A percentile compares a stretch with the other conserved stretches of the same genome.
phyloP scores from a whole-genome alignment of 345 rosid genomes.

The Euclidium syriacum region DNA sequence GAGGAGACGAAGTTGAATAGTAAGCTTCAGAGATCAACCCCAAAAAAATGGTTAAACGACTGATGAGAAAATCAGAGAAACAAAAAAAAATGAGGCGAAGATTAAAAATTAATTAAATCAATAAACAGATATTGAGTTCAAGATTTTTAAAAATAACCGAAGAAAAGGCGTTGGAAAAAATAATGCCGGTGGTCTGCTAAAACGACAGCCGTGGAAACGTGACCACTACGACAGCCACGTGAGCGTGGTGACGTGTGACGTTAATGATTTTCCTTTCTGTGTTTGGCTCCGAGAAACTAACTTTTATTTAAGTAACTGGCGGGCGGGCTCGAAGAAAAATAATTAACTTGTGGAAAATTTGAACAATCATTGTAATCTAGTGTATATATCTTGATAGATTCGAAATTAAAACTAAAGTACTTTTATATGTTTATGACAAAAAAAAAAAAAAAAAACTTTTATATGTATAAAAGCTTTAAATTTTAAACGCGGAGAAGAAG shows the following conservation, averaged over 20 bases:
- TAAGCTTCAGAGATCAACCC: conserved; percentile 2
- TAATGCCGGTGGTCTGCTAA: conserved; percentile 15
- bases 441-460: no score
- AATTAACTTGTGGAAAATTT: no score
- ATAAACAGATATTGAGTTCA: neutral
- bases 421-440: no score
- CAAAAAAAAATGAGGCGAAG: neutral
- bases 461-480: no score
- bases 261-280: neutral
- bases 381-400: no score
- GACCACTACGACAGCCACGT: conserved; percentile 13
- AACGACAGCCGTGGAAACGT: conserved; percentile 25
- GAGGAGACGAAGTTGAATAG: conserved; percentile 18
- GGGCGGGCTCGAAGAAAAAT: no score
- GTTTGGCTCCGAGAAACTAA: neutral
- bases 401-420: no score
- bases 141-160: neutral
- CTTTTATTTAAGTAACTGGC: neutral
- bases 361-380: no score
- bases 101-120: neutral
- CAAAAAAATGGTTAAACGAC: neutral
- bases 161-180: conserved; percentile 21
- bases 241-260: conserved; percentile 1
- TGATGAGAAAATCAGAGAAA: neutral
- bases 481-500: no score